These are phyloP conservation scores for Capsicum baccatum DNA, from an alignment of 257 asterid genomes.

Conservation along the genomic window DNA sequence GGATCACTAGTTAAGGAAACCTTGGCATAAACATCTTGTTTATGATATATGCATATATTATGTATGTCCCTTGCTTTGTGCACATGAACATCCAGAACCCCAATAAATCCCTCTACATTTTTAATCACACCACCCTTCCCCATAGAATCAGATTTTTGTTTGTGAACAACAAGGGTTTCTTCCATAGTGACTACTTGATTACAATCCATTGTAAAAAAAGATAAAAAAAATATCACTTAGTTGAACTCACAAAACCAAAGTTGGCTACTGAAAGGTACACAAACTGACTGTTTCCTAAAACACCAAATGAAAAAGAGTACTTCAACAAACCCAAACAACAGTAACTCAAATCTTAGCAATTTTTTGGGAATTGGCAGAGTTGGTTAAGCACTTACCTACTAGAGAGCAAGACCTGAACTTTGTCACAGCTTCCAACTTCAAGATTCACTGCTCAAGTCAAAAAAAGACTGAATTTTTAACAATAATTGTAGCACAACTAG, in stretches of 20 bases:
- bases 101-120: constrained; percentile 50
- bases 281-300: neutral
- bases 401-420: constrained; percentile 25
- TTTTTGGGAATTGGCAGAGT: neutral
- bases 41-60: constrained; percentile 95
- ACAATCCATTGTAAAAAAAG: neutral
- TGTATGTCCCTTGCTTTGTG: constrained; percentile 92
- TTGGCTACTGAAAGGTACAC: neutral
- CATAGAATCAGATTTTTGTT: constrained; percentile 8
- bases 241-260: neutral
- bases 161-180: neutral
- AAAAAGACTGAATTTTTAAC: constrained; percentile 4
- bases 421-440: constrained; percentile 18
- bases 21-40: constrained; percentile 95
- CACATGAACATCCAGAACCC: constrained; percentile 77
- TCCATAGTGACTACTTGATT: neutral
- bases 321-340: constrained; percentile 9
- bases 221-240: neutral
- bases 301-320: neutral
- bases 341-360: neutral
- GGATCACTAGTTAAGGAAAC: constrained; percentile 82
- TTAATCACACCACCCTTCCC: constrained; percentile 43
- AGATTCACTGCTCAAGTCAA: constrained; percentile 10
- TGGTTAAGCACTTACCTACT: neutral
- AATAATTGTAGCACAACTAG: constrained; percentile 21